Base-by-base conservation (phyloP, 495 filamentous ascomycete species). In the Endocarpon pusillum region DNA sequence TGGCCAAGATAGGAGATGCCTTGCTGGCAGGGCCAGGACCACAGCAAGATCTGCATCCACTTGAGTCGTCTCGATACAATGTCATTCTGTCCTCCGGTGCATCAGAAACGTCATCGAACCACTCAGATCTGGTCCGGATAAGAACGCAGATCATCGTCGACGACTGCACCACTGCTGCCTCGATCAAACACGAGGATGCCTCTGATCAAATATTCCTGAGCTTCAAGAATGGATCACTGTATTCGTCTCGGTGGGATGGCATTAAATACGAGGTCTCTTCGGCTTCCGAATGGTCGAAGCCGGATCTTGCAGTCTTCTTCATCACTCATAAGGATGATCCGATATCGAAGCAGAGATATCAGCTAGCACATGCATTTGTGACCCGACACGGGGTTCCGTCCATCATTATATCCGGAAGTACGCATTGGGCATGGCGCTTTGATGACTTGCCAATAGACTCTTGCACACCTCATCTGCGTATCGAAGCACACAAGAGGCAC, bases 1-100 rank as follows among this genome's bases (percentile, higher is more conserved):
- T 81, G n/a, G 68, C 76, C 46, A 85, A 85, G 52, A 62, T 84
- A 31, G 77, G 70, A 12, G 70, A 69, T 40, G 75, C 79, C 29
- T 43, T 73, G 31, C 64, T 68, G 14, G 62, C 67, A 12, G 61
- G 62, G 40, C 61, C 63, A n/a, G 21, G 49, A 49, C 33, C 44
- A 47, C 40, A 48, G 47, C 15, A 56, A 52, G 5, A 54, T 53
- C 25, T 56, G 52, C 32, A 62, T 57, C 44, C 66, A 27, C 48
- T 58, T 17, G 61, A 65, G 37, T 65, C 69, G 12, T 74, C 72
- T 20, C 62, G 67, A 35, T 84, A 75, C 52, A 81, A 78, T 54
- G 72, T 84, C 40, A 71, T 85, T 27, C 78, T 78, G 19, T 75
- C 78, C 1, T 75, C 72, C 0, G 83, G 80, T 49, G 77, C 77